Percentiles rank a stretch among this genome's conserved stretches.
Conservation (phyloP, 2,329 filamentous ascomycete species). For the Myotisia sp. region DNA sequence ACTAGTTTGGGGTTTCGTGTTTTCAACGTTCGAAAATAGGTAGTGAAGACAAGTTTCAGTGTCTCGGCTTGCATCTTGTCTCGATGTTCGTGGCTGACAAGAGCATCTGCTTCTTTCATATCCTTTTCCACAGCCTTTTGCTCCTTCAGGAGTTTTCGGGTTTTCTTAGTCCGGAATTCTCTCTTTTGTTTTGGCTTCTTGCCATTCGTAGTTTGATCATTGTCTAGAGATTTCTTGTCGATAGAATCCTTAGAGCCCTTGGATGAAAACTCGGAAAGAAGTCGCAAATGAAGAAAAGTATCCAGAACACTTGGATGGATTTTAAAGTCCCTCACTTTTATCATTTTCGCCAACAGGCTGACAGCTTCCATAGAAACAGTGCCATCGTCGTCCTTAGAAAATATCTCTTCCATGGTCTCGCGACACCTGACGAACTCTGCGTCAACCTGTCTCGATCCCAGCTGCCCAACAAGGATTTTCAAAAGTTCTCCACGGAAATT, state of each 20-base stretch:
- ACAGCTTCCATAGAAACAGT: constrained; percentile 77
- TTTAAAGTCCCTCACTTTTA: constrained; percentile 71
- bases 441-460: constrained; percentile 59
- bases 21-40: constrained; percentile 91
- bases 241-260: constrained; percentile 69
- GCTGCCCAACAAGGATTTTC: constrained; percentile 70
- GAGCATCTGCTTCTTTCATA: constrained; percentile 79
- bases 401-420: constrained; percentile 65
- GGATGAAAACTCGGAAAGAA: constrained; percentile 73
- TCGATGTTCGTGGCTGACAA: constrained; percentile 80
- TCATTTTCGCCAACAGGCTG: constrained; percentile 78
- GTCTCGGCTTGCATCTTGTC: constrained; percentile 93
- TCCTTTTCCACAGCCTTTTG: constrained; percentile 82
- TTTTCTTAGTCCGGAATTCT: constrained; percentile 77
- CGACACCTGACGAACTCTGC: constrained; percentile 64
- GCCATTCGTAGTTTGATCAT: constrained; percentile 31
- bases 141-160: constrained; percentile 71
- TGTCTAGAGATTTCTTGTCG: constrained; percentile 45
- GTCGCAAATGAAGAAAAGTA: constrained; percentile 74
- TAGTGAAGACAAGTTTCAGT: constrained; percentile 85
- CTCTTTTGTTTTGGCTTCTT: constrained; percentile 60
- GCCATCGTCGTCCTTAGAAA: constrained; percentile 78
- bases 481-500: constrained; percentile 84
- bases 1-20: constrained; percentile 66
- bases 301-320: constrained; percentile 79